These are phyloP conservation scores for Tricholoma terreum DNA, from an alignment of 768 basidiomycete genomes.

Conservation along the genomic window DNA sequence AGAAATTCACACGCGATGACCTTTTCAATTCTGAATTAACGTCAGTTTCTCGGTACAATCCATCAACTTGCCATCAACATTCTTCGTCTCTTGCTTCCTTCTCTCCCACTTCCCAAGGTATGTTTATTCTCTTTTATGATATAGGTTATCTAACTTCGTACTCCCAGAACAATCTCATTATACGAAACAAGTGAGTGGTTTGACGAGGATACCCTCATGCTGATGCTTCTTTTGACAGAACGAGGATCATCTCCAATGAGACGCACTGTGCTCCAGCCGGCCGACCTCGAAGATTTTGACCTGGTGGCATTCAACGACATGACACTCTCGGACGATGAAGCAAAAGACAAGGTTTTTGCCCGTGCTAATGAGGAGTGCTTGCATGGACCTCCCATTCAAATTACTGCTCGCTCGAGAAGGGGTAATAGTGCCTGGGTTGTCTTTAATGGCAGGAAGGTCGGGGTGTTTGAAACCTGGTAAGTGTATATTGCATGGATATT, in stretches of 20 bases:
- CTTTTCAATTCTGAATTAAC: too few species aligned
- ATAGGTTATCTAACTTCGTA: not conserved
- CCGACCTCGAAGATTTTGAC: slow-evolving; percentile 1
- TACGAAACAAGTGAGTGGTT: not conserved
- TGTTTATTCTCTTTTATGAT: not conserved
- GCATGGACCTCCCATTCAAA: not conserved
- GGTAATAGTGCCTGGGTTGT: not conserved
- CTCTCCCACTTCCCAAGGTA: not conserved
- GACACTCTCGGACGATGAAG: not conserved
- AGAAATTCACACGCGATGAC: too few species aligned
- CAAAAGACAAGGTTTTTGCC: not conserved
- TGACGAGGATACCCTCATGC: not conserved
- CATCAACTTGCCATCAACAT: not conserved
- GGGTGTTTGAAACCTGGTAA: not conserved
- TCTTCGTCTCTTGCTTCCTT: not conserved
- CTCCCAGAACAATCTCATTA: not conserved
- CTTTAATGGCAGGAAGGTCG: not conserved
- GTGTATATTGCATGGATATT: not conserved
- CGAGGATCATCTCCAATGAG: not conserved
- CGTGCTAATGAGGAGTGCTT: not conserved
- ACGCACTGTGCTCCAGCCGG: not conserved
- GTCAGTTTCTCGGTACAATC: not conserved
- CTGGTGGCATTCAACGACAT: not conserved
- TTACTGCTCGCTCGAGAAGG: not conserved
- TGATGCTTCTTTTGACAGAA: not conserved